Percentiles rank a stretch among this genome's conserved stretches.
Evolutionary conservation across 192 early-diverging fungal species (phyloP).

Genomic region (Gonapodya sp.): DNA sequence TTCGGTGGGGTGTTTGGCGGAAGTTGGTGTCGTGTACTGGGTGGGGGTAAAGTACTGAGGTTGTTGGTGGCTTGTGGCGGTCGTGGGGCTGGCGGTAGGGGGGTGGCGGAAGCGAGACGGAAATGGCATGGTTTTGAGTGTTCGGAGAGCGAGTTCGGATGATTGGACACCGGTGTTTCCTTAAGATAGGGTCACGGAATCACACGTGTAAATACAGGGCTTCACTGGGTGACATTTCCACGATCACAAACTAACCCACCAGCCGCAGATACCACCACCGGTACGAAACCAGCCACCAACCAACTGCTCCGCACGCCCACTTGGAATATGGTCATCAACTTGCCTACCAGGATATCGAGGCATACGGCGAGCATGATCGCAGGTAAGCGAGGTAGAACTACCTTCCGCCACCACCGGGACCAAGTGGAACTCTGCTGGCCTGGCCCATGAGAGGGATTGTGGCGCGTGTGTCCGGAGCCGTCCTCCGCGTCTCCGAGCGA

Average conservation of each 20-base stretch:
- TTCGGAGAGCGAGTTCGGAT: neutral
- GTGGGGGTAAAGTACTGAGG: neutral
- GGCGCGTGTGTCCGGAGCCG: neutral
- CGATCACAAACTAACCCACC: neutral
- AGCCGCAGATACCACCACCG: neutral
- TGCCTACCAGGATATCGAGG: neutral
- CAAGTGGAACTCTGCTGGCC: neutral
- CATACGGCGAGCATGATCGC: neutral
- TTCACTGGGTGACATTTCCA: neutral
- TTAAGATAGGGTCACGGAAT: neutral
- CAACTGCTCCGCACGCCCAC: neutral
- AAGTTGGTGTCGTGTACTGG: too few relatives aligned
- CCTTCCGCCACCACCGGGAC: neutral
- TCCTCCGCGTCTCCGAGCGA: too few relatives aligned
- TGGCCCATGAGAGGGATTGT: neutral
- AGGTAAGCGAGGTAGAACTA: neutral
- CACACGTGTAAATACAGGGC: neutral
- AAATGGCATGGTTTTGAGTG: neutral
- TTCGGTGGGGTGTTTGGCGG: too few relatives aligned
- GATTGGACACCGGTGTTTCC: neutral
- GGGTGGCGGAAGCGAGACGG: neutral
- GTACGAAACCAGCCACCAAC: neutral
- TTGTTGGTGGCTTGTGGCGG: neutral
- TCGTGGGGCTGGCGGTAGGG: neutral
- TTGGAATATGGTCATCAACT: neutral